These are phyloP conservation scores for Penicillium robsamsonii DNA, from an alignment of 495 filamentous ascomycete genomes.

Conservation along the genomic window DNA sequence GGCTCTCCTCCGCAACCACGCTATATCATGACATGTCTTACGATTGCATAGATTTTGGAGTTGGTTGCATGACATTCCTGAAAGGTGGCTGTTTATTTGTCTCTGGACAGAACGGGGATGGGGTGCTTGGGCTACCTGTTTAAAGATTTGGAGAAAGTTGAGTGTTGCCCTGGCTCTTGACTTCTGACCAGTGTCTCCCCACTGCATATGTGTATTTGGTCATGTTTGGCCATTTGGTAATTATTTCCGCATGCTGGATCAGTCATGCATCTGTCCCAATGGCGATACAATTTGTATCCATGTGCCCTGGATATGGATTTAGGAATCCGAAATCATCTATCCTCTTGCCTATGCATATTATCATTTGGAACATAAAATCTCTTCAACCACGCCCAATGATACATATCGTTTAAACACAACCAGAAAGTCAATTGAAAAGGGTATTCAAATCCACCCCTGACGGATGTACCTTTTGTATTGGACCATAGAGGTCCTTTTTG, in stretches of 20 bases:
- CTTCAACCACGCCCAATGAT: background rate
- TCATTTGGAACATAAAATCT: slow-evolving; percentile 22
- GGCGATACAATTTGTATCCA: background rate
- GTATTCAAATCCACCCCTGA: background rate
- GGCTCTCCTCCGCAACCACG: background rate
- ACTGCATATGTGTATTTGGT: background rate
- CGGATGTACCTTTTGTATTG: too few relatives aligned
- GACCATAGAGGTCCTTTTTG: too few relatives aligned
- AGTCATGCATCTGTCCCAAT: background rate
- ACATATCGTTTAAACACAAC: slow-evolving; percentile 8
- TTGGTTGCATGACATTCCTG: slow-evolving; percentile 38
- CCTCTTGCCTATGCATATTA: slow-evolving; percentile 12
- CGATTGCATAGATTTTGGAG: slow-evolving; percentile 47
- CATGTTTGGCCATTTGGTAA: background rate
- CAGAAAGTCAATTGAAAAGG: background rate
- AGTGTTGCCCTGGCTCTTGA: slow-evolving; percentile 1
- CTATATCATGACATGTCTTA: slow-evolving; percentile 34
- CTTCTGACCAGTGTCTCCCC: background rate
- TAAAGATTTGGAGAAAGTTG: slow-evolving; percentile 6
- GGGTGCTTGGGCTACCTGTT: slow-evolving; percentile 22
- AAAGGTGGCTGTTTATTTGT: slow-evolving; percentile 25
- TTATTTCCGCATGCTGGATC: background rate
- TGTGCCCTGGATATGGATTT: background rate
- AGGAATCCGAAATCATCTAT: slow-evolving; percentile 2
- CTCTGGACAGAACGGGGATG: slow-evolving; percentile 17